Evolutionary conservation across 495 filamentous ascomycete genomes (phyloP), one percentile per base, ranked within the genome.

Genomic region (Entonaema liquescens): DNA sequence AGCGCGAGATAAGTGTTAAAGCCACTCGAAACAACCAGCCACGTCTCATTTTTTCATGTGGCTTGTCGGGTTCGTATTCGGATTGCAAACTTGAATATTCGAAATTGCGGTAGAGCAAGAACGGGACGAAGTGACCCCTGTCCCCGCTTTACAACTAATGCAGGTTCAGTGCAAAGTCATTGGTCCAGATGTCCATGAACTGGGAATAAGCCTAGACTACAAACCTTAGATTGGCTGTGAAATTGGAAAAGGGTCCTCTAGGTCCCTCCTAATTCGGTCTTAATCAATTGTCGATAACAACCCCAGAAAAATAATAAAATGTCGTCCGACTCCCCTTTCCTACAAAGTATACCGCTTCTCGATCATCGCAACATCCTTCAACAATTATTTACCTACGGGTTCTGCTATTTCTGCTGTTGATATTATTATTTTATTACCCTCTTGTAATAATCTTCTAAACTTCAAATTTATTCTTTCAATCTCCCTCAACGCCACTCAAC

Each of bases 61-160:
- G 71, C 68, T 71, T 47, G 60, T 73, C 62, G 75, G n/a, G 52
- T 70, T 77, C 75, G 75, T 77, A 77, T 77, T 77, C 75, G 75
- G 75, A 42, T 77, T 69, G n/a, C 50, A 67, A 42, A 54, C 19
- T 31, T 47, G 19, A 23, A 23, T 29, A 29, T 61, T 67, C 5
- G 25, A 62, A 28, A 31, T 59, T 67, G 52, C 68, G 47, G 44
- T 29, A 60, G 42, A n/a, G 53, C 11, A 23, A 26, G 47, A 44
- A 42, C 33, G 65, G 55, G 25, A 40, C 38, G 17, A 59, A 54
- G 21, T 29, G n/a, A 21, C 71, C 67, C 63, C 58, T 74, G 71
- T 59, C 54, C 42, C 42, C 62, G 54, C 64, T 21, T 66, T 49
- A 12, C 6, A 65, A 65, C 65, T 72, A 68, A 68, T 67, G 67